Evolutionary conservation across 176 grass and related monocot species (phyloP), one percentile per base, ranked within the genome.

Genomic region (Eragrostis curvula): DNA sequence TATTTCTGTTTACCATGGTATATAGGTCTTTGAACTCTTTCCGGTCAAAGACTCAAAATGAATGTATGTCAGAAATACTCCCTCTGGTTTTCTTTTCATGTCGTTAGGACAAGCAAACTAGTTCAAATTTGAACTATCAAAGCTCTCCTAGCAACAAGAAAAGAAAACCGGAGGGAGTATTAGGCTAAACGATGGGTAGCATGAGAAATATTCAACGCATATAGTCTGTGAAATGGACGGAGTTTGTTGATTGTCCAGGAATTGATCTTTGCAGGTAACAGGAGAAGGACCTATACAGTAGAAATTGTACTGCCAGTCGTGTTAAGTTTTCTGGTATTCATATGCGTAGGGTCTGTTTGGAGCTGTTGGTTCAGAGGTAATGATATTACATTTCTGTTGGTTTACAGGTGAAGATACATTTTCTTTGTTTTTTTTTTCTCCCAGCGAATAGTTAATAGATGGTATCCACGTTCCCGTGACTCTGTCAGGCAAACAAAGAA

Each of bases 221-320:
- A 16, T 49, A 21, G 9, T 32, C 14, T 63, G 29, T 41, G 32
- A 40, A 47, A 30, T 70, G 20, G 55, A 65, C 23, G 16, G 15
- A 56, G 7, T 63, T 81, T 52, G 36, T 53, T 86, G 44, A 76
- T 55, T 77, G 16, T 82, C 13, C 17, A 2, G 70, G 13, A 43
- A 67, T 84, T 42, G 39, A 57, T 66, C 16, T 73, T 18, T 88
- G 58, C 81, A 88, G 86, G 74, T 50, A 29, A 66, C 67, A 42
- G 41, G 50, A 42, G 1, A 50, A 70, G 17, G 68, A 65, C 8
- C 15, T 47, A 46, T 8, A 48, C 44, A 16, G 14, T 84, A 60
- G 11, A 66, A 88, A 68, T 72, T 66, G 68, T 50, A 28, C 51
- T 79, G 9, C 39, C 66, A 67, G 15, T n/a, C 48, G 16, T 88